Base-by-base conservation (phyloP, 1,284 basidiomycete genomes). In the Sanghuangporus sanghuang region DNA sequence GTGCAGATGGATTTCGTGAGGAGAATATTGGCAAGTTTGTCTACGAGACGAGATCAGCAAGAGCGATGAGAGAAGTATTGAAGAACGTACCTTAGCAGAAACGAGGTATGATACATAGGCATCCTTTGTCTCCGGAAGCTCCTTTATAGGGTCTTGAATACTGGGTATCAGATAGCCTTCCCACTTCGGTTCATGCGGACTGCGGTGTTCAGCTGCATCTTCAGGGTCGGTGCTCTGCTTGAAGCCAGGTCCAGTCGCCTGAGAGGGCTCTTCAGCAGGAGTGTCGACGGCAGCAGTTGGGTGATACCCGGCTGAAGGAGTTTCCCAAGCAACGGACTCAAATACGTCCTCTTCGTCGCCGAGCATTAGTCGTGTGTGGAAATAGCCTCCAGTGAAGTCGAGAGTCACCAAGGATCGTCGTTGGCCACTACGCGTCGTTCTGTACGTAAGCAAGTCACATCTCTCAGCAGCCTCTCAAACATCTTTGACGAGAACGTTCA, bases 41-140 rank as follows among this genome's bases (percentile, higher is more conserved):
- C 92, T 95, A 72, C 42, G 40, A 23, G 42, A n/a, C 64, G 59
- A 38, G 57, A 1, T 9, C 21, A 23, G 18, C 57, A 9, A 44
- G 32, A 27, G 38, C 59, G 56, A 27, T 27, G 16, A n/a, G 44
- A 62, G 9, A n/a, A 27, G 56, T 35, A 42, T 38, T 62, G 52
- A 59, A 18, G 23, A 32, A 70, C 81, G 67, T 71, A 96, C 95
- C 85, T 93, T 90, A 50, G 93, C 94, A 35, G 87, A 84, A 46
- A 99, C 93, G 49, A 95, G 81, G 75, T 98, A 99, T 53, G 93
- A 95, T 61, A 98, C 94, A 76, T 95, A 98, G 64, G 93, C 90
- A 74, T 98, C 96, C 78, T 96, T 97, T 53, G 94, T 96, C 69
- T 96, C 95, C 67, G 95, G 90, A 56, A 97, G 84, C 77, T 98